Base-by-base conservation (phyloP, 441 rosid genomes). In the Melianthus villosus region DNA sequence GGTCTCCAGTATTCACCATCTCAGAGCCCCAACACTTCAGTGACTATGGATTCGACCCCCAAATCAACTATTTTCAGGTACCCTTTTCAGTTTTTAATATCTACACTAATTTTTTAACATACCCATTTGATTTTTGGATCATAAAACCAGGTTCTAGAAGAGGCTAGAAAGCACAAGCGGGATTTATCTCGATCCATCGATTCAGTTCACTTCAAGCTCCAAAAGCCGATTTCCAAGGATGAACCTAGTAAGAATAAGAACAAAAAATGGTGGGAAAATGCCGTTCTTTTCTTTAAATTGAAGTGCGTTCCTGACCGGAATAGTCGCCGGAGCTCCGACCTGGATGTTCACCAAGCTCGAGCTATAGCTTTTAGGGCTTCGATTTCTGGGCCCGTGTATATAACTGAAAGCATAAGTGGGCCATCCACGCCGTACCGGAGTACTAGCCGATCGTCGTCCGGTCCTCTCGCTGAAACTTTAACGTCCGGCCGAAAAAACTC, bases 1-100 rank as follows among this genome's bases (percentile, higher is more conserved):
- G 65, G 39, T 63, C 77, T 9, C 94, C 94, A 0, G 38, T 72
- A 0, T 75, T 77, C 29, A 80, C 92, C 16, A 72, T 77, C 59
- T 65, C 62, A 0, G 68, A 72, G 20, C 66, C 82, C 39, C 82
- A 67, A 6, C 87, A 67, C 53, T 81, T 78, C 69, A 81, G 72
- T 14, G 93, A 85, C 51, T 85, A 85, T 40, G 96, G 96, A 25
- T 85, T 85, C 46, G 93, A 85, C 65, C 80, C 84, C 9, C 92
- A 82, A 47, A 69, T 82, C 58, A 60, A 74, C 48, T 81, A 64
- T 45, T 78, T 73, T 47, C 91, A 78, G 82, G 95, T 79, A 6
- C 14, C 11, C 11, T 7, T 11, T 4, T 1, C 17, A 10, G 3
- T 20, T 25, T 4, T 6, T 32, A 2, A 16, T 38, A 28, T 25